Evolutionary conservation across 192 early-diverging fungal genomes (phyloP).

Genomic region (Endogone sp.): DNA sequence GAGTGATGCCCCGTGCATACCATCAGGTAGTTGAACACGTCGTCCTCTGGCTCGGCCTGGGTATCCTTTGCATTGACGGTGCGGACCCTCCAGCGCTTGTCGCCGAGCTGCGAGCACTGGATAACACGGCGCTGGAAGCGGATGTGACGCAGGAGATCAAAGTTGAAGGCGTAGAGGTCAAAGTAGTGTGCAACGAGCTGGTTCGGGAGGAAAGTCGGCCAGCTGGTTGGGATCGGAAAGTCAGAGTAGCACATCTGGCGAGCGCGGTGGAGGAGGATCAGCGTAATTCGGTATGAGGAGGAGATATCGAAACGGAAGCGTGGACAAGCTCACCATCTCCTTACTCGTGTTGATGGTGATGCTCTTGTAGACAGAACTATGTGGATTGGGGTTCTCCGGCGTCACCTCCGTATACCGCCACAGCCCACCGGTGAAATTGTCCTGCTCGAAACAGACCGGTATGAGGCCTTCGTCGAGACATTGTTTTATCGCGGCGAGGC

Average conservation of each 20-base stretch:
- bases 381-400: constrained; percentile 32
- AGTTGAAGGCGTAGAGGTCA: constrained; percentile 44
- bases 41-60: constrained; percentile 23
- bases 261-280: background rate
- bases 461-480: constrained; percentile 49
- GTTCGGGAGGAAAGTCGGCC: constrained; percentile 54
- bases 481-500: constrained; percentile 49
- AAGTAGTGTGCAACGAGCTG: constrained; percentile 46
- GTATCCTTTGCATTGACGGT: background rate
- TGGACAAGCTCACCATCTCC: too few relatives aligned
- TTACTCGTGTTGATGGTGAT: constrained; percentile 57
- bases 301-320: too few relatives aligned
- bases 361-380: constrained; percentile 53
- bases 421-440: constrained; percentile 43
- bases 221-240: constrained; percentile 53
- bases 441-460: constrained; percentile 52
- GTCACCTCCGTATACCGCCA: constrained; percentile 53
- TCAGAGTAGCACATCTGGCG: constrained; percentile 43
- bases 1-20: constrained; percentile 59
- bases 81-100: constrained; percentile 37
- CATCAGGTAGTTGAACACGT: constrained; percentile 60
- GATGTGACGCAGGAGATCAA: constrained; percentile 45
- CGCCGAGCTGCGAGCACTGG: constrained; percentile 31
- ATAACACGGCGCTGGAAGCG: constrained; percentile 49
- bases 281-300: background rate